Evolutionary conservation across 768 basidiomycete genomes (phyloP), one percentile per base, ranked within the genome.

Genomic region (Mrakia gelida): DNA sequence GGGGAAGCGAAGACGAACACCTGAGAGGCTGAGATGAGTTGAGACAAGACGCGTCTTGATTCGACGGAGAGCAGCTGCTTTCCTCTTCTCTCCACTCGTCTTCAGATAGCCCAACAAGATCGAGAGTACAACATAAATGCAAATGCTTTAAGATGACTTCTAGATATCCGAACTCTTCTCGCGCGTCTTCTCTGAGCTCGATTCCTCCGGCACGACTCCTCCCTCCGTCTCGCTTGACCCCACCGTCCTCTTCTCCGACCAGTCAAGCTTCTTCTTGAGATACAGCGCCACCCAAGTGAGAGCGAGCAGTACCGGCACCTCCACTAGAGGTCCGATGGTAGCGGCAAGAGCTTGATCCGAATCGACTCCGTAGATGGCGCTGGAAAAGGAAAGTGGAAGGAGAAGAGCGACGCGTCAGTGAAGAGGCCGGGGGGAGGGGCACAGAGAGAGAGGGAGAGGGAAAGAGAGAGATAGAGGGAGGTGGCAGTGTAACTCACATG

Each of bases 271-370:
- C 63, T 81, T 81, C 62, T 85, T 83, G 26, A 89, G 81, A 62
- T 83, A 87, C 18, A 90, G 85, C 3, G 91, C 88, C 7, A 91
- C 86, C 88, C 89, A 92, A 8, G 90, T 91, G 75, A 93, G 83
- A 1, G 86, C 86, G 21, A 93, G 87, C 65, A 93, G 84, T 2
- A 93, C 91, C 0, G 92, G 93, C 0, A 94, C 93, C 78, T 85
- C 84, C 41, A 85, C 83, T 1, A 84, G 75, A 0, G 77, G 77
- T 10, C 77, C 77, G 73, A 84, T 84, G 9, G 92, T 93, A 0
- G 92, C 92, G 0, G 92, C 92, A 0, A 94, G 86, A 0, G 91
- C 92, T 84, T 94, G 90, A 75, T 91, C 89, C 0, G 91, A 92
- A 8, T 89, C 87, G 8, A 91, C 89, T 4, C 93, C 92, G 83